Evolutionary conservation across 805 yeast species (phyloP), one percentile per base, ranked within the genome.

Genomic region (Millerozyma miso): DNA sequence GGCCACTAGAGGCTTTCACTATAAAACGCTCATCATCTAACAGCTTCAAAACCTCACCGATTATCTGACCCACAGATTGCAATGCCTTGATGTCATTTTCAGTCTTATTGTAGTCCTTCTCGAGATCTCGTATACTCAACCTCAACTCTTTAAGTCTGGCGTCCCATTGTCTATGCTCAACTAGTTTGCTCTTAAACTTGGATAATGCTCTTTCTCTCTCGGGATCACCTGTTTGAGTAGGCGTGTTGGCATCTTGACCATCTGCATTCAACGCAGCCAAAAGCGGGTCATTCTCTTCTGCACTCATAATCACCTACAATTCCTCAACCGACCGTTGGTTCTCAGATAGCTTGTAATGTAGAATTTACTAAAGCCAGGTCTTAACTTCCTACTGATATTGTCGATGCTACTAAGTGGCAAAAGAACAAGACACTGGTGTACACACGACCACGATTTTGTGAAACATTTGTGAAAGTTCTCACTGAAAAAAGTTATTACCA

Each of bases 51-150:
- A 93, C 95, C 65, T 93, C 99, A 44, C 99, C 99, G 52, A 93
- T 86, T 59, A 93, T 82, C 67, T 93, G 99, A 3, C 99, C 99
- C 48, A 93, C 96, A 50, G 95, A 84, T 67, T 93, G 99, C 51
- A 93, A 74, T 14, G 98, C 98, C 68, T 89, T 91, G 63, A 93
- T 93, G 57, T 93, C 99, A 53, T 89, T 88, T 63, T 93, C 99
- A 1, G 99, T 91, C 73, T 88, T 89, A 45, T 85, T 91, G 64
- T 81, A 93, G 48, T 82, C 83, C 54, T 80, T 81, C 50, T 89
- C 96, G 51, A 89, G 67, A 53, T 79, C 95, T 63, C 89, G 82
- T 70, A 93, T 86, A 50, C 83, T 79, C 57, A 86, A 68, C 52
- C 99, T 79, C 47, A 90, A 74, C 35, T 83, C 88, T 63, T 88